Evolutionary conservation across 305 asterid species (phyloP).

Genomic region (Fraxinus greggii): DNA sequence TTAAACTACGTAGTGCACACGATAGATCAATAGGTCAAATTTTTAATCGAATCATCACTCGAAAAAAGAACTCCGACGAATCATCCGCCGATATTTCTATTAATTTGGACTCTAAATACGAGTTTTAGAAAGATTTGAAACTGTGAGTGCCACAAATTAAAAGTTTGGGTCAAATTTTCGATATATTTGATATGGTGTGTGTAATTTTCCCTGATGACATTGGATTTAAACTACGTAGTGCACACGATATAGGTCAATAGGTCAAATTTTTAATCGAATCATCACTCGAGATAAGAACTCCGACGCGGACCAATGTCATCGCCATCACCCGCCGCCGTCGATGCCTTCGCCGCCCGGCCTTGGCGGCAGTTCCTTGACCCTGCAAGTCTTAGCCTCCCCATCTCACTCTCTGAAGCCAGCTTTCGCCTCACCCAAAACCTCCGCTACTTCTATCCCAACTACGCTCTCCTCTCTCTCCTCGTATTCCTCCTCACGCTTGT

Average conservation of each 20-base stretch:
- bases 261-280: not conserved
- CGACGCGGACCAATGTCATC: not conserved
- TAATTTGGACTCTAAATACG: too few relatives aligned
- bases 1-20: not conserved
- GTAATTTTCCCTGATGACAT: too few relatives aligned
- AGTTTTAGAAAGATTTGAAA: too few relatives aligned
- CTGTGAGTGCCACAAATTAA: too few relatives aligned
- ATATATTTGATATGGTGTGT: too few relatives aligned
- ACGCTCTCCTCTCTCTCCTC: slow-evolving; percentile 46
- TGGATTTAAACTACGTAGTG: not conserved
- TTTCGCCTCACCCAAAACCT: slow-evolving; percentile 68
- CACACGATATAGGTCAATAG: not conserved
- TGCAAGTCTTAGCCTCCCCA: slow-evolving; percentile 36
- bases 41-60: not conserved
- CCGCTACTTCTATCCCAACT: slow-evolving; percentile 67
- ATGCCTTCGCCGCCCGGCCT: not conserved
- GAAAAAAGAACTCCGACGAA: not conserved
- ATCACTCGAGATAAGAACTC: not conserved
- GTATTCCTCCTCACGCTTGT: slow-evolving; percentile 61
- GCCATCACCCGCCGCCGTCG: not conserved
- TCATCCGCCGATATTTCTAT: not conserved
- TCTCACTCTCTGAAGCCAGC: slow-evolving; percentile 77
- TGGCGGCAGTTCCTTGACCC: not conserved
- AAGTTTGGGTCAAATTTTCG: too few relatives aligned
- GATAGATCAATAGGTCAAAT: not conserved